A percentile compares a stretch with the other conserved stretches of the same genome.
Conservation (phyloP, 495 filamentous ascomycete genomes). For the Aspergillus sclerotiicarbonarius region DNA sequence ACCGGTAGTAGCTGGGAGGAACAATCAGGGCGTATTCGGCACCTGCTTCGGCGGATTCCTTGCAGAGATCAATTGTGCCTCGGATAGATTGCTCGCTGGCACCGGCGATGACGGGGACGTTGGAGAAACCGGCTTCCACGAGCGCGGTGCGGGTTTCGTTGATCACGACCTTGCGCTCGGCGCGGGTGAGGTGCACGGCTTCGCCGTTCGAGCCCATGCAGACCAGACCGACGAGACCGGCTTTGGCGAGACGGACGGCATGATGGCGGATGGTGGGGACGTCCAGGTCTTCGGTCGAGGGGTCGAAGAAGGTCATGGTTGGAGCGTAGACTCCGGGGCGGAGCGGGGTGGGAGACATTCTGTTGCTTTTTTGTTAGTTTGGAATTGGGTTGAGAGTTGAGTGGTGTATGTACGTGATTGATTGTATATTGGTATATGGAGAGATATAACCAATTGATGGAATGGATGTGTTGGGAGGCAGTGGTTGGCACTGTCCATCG, state of each 20-base stretch:
- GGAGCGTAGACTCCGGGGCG: conserved; percentile 86
- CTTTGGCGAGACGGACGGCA: conserved; percentile 75
- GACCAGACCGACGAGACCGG: conserved; percentile 78
- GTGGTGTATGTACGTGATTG: neutral
- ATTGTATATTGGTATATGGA: neutral
- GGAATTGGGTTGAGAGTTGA: neutral
- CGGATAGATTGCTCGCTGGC: conserved; percentile 75
- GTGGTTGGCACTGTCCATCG: neutral
- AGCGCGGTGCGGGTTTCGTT: conserved; percentile 77
- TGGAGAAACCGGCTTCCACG: conserved; percentile 72
- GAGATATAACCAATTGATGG: neutral
- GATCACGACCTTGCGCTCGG: conserved; percentile 74
- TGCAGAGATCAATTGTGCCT: conserved; percentile 71
- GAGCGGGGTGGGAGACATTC: conserved; percentile 53
- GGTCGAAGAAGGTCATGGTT: conserved; percentile 88
- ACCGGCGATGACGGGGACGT: conserved; percentile 78
- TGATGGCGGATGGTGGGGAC: conserved; percentile 74
- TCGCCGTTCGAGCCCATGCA: conserved; percentile 91
- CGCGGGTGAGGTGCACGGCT: conserved; percentile 74
- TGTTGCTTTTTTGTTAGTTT: neutral
- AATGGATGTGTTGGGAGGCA: neutral
- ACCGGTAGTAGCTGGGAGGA: conserved; percentile 81
- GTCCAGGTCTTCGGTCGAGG: conserved; percentile 79
- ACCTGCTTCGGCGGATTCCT: conserved; percentile 64
- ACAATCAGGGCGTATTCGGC: conserved; percentile 78